These are phyloP conservation scores for Fraxinus cuspidata DNA, from an alignment of 257 asterid species.

Conservation along the genomic window DNA sequence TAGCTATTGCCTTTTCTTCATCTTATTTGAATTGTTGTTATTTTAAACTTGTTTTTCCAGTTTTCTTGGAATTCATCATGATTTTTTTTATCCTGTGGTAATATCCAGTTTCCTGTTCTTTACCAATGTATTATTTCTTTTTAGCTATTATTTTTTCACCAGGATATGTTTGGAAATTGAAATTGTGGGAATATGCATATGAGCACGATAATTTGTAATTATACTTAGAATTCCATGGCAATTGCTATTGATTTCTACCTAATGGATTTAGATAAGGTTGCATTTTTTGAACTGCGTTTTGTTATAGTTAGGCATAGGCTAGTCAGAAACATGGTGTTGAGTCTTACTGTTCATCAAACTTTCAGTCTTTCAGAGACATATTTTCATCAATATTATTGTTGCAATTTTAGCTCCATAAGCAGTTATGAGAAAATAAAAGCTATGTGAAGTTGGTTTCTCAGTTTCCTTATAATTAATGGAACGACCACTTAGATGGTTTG, in stretches of 20 bases:
- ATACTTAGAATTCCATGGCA: neutral
- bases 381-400: neutral
- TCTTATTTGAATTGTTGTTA: neutral
- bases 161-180: neutral
- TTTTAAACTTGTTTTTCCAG: neutral
- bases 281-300: neutral
- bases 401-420: neutral
- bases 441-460: neutral
- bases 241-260: neutral
- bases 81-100: neutral
- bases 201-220: neutral
- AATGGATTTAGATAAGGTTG: neutral
- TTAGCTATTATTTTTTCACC: neutral
- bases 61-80: neutral
- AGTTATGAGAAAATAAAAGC: neutral
- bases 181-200: neutral
- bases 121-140: neutral
- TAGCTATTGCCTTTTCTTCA: neutral
- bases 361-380: neutral
- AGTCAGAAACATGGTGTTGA: neutral
- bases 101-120: neutral
- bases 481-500: neutral
- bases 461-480: neutral
- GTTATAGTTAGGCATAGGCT: neutral
- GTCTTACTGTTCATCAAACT: neutral